Conservation (phyloP, 352 stramenopile species). For the Aphanomyces stellatus region DNA sequence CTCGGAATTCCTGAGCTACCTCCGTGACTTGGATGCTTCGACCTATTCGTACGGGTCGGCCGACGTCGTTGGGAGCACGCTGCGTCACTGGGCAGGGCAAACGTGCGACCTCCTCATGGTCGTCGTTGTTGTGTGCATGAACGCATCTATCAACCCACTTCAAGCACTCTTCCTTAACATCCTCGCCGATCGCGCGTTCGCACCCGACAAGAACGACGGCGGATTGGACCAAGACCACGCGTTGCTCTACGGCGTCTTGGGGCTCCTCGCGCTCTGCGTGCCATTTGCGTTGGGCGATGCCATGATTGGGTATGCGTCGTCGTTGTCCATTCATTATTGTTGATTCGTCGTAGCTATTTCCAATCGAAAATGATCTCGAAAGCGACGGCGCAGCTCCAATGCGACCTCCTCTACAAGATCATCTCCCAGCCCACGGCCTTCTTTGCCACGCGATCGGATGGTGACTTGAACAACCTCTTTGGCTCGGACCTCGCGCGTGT, state of each 20-base stretch:
- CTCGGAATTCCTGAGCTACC: constrained; percentile 77
- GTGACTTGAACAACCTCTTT: constrained; percentile 85
- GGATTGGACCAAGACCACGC: constrained; percentile 36
- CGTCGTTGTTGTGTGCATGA: constrained; percentile 75
- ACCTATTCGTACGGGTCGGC: constrained; percentile 68
- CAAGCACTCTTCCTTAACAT: constrained; percentile 66
- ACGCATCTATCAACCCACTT: constrained; percentile 67
- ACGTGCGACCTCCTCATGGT: constrained; percentile 63
- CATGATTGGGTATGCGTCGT: constrained; percentile 58
- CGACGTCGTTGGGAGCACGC: constrained; percentile 69
- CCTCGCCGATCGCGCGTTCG: constrained; percentile 39
- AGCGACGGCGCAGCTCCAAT: constrained; percentile 70
- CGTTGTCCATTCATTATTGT: neutral
- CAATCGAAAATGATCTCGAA: constrained; percentile 88
- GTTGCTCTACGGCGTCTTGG: constrained; percentile 61
- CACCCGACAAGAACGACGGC: constrained; percentile 31
- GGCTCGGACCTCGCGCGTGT: constrained; percentile 79
- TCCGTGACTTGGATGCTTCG: constrained; percentile 77
- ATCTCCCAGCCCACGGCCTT: constrained; percentile 70
- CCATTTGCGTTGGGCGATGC: constrained; percentile 83
- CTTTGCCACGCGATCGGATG: constrained; percentile 76
- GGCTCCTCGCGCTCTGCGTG: constrained; percentile 62
- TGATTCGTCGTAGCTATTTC: constrained; percentile 27
- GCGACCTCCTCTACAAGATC: constrained; percentile 65
- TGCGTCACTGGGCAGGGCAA: constrained; percentile 82